These are phyloP conservation scores for Adiantum capillusveneris DNA, from an alignment of 75 land plant species.

Conservation along the genomic window DNA sequence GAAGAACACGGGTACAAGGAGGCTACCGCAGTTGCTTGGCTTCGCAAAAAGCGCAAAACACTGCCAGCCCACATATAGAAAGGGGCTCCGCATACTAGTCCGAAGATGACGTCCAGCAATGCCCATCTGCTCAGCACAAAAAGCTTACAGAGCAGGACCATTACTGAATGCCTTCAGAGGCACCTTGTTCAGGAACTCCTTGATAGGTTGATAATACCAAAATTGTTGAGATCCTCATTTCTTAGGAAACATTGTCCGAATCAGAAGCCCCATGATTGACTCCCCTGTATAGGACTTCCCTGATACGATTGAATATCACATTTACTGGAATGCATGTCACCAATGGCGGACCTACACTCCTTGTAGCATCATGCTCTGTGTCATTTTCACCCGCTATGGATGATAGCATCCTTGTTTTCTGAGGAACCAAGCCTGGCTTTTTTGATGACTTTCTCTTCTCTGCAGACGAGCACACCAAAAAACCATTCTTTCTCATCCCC, in stretches of 20 bases:
- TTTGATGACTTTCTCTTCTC: constrained; percentile 35
- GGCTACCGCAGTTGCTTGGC: no score
- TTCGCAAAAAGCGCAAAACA: no score
- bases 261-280: neutral
- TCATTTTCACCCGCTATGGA: constrained; percentile 32
- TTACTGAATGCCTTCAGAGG: no score
- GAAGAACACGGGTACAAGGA: no score
- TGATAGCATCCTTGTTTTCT: constrained; percentile 61
- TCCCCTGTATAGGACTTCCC: constrained; percentile 7
- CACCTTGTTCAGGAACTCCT: no score
- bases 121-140: no score
- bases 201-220: no score
- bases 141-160: no score
- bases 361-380: constrained; percentile 3
- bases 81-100: no score
- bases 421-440: constrained; percentile 34
- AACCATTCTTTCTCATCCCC: constrained; percentile 12
- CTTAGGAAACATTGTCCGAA: neutral
- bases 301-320: constrained; percentile 61
- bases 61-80: no score
- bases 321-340: constrained; percentile 71
- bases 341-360: constrained; percentile 20
- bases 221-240: no score
- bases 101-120: no score
- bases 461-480: constrained; percentile 9